phyloP scores from a whole-genome alignment of 2,329 filamentous ascomycete species.

The Pestalotiopsis sp. region DNA sequence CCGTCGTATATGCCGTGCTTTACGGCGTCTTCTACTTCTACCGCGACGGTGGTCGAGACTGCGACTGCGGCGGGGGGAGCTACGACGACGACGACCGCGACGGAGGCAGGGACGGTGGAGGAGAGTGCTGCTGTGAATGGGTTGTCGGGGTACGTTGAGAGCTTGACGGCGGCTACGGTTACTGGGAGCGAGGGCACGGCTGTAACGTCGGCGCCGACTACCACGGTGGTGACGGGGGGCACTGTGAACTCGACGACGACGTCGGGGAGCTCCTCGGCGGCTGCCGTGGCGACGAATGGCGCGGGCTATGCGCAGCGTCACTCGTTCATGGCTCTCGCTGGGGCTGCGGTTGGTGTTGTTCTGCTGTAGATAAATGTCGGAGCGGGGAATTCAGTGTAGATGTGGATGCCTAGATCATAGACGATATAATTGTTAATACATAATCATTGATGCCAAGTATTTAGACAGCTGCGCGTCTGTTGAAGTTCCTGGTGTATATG shows the following conservation, averaged over 20 bases:
- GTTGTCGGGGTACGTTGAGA: neutral
- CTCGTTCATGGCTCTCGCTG: neutral
- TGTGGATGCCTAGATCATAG: too few species aligned
- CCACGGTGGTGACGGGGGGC: neutral
- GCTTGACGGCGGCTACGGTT: neutral
- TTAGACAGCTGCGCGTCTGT: too few species aligned
- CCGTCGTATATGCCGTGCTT: constrained; percentile 6
- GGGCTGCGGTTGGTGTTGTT: neutral
- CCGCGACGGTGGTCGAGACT: neutral
- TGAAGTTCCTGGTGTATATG: too few species aligned
- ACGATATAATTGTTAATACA: neutral
- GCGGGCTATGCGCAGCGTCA: neutral
- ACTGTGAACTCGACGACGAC: neutral
- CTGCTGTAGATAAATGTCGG: too few species aligned
- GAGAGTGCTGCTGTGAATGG: too few species aligned
- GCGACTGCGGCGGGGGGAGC: neutral
- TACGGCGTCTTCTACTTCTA: neutral
- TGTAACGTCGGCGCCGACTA: neutral
- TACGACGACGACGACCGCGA: neutral
- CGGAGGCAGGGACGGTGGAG: neutral
- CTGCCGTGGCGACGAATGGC: neutral
- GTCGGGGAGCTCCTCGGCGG: neutral
- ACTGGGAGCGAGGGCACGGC: neutral
- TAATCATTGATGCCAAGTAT: neutral
- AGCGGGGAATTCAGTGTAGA: too few species aligned